These are phyloP conservation scores for Aspergillus ustus DNA, from an alignment of 2,329 filamentous ascomycete species.

Conservation along the genomic window DNA sequence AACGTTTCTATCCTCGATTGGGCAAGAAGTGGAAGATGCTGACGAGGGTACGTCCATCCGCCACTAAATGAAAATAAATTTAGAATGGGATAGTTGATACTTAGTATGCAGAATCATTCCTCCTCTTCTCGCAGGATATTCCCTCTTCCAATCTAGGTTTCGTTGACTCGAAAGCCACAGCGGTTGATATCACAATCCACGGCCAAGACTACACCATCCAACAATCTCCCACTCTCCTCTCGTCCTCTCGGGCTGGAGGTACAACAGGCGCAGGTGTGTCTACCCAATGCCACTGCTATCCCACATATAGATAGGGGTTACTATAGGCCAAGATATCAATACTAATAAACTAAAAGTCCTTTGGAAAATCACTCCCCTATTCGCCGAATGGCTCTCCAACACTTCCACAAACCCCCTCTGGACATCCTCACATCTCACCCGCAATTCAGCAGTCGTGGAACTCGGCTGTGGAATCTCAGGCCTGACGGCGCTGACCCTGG, in stretches of 20 bases:
- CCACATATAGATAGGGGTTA: too few relatives aligned
- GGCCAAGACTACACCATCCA: constrained; percentile 74
- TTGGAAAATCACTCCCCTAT: constrained; percentile 86
- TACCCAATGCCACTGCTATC: too few relatives aligned
- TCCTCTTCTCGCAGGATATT: constrained; percentile 78
- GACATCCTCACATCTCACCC: constrained; percentile 56
- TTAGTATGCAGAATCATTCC: constrained; percentile 72
- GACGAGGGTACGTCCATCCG: constrained; percentile 60
- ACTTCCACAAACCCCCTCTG: constrained; percentile 64
- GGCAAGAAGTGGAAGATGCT: constrained; percentile 58
- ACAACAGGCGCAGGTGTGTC: constrained; percentile 71
- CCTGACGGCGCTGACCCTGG: constrained; percentile 72
- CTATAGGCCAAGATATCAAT: not conserved
- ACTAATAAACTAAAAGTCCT: constrained; percentile 61
- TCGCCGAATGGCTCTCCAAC: constrained; percentile 78
- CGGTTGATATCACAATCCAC: constrained; percentile 70
- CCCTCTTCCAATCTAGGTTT: constrained; percentile 83
- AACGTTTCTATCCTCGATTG: constrained; percentile 48
- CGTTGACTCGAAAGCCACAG: constrained; percentile 70
- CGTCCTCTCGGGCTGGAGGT: constrained; percentile 72
- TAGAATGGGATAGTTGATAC: not conserved
- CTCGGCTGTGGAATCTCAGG: constrained; percentile 88
- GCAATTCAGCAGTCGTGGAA: constrained; percentile 70
- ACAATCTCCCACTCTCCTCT: constrained; percentile 82
- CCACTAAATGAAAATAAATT: not conserved